Evolutionary conservation across 345 rosid genomes (phyloP).

Genomic region (Pistacia integerrima): DNA sequence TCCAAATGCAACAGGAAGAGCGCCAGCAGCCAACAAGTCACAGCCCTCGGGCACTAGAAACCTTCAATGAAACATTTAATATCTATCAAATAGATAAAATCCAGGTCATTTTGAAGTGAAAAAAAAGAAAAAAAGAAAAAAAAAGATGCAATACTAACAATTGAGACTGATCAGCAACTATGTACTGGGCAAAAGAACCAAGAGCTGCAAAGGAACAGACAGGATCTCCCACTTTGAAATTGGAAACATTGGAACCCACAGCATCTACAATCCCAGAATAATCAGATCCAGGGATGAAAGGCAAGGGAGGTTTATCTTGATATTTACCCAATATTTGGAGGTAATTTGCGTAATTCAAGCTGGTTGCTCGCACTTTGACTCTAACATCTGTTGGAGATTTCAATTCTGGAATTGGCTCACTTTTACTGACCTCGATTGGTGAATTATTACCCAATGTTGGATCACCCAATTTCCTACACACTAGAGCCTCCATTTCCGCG

Average conservation of each 20-base stretch:
- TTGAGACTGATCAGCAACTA: slow-evolving; percentile 71
- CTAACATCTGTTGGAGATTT: slow-evolving; percentile 62
- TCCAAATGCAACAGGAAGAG: slow-evolving; percentile 92
- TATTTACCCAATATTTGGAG: slow-evolving; percentile 86
- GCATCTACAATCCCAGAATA: slow-evolving; percentile 76
- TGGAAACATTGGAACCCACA: slow-evolving; percentile 61
- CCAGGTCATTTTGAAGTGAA: neutral
- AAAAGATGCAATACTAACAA: slow-evolving; percentile 35
- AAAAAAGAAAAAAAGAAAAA: neutral
- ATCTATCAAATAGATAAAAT: neutral
- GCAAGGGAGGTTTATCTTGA: slow-evolving; percentile 81
- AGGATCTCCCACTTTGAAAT: slow-evolving; percentile 70
- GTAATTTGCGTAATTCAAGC: slow-evolving; percentile 95
- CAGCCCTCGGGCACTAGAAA: slow-evolving; percentile 77
- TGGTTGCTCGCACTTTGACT: slow-evolving; percentile 81
- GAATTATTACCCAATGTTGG: slow-evolving; percentile 47
- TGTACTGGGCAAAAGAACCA: slow-evolving; percentile 86
- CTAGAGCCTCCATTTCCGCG: slow-evolving; percentile 73
- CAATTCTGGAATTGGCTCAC: slow-evolving; percentile 61
- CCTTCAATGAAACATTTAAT: slow-evolving; percentile 26
- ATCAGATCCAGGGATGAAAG: slow-evolving; percentile 94
- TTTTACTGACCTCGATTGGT: slow-evolving; percentile 50
- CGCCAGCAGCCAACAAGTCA: slow-evolving; percentile 81
- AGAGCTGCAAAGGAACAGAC: slow-evolving; percentile 67
- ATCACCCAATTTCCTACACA: slow-evolving; percentile 75